Base-by-base conservation (phyloP, 2,329 filamentous ascomycete species). In the Hymenoscyphus repandus region DNA sequence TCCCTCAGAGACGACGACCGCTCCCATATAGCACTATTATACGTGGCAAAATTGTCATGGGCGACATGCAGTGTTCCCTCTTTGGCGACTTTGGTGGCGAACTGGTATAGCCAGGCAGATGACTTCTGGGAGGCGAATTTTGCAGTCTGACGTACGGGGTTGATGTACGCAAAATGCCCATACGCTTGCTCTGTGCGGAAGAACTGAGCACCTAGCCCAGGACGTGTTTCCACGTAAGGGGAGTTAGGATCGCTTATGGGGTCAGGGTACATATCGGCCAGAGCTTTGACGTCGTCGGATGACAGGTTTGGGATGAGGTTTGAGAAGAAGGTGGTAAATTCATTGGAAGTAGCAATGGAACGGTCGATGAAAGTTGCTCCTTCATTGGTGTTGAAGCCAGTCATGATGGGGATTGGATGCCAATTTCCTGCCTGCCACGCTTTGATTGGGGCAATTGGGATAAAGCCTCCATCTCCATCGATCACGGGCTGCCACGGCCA, bases 401-500 rank as follows among this genome's bases (percentile, higher is more conserved):
- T 87, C 44, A 90, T 68, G 44, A 89, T 75, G 6, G 82, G 80
- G 6, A 84, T 71, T 55, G 74, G 73, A 57, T 83, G 72, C 63
- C 74, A 79, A 13, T 70, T 65, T 0, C 74, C 71, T 0, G 74
- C 68, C 22, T 71, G 64, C 80, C 80, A 85, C n/a, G 75, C 73
- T n/a, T 74, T 69, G 11, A 85, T 71, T 2, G 85, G 84, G 10
- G 76, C 68, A 22, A 75, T 71, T 2, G 75, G 72, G 47, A 88
- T 80, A 12, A 83, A 65, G 11, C 77, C 74, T 3, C 64, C 69
- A 12, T 65, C 61, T 1, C 76, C 76, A 60, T 86, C 83, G 50
- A 88, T 77, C 33, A 83, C 79, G 6, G 85, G 85, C 59, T 88
- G 85, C 68, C 87, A 89, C 0, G 86, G 73, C 79, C 79, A 83